A percentile compares a stretch with the other conserved stretches of the same genome.
phyloP scores from a whole-genome alignment of 352 stramenopile species.

The Pythium rhizo-oryzae region DNA sequence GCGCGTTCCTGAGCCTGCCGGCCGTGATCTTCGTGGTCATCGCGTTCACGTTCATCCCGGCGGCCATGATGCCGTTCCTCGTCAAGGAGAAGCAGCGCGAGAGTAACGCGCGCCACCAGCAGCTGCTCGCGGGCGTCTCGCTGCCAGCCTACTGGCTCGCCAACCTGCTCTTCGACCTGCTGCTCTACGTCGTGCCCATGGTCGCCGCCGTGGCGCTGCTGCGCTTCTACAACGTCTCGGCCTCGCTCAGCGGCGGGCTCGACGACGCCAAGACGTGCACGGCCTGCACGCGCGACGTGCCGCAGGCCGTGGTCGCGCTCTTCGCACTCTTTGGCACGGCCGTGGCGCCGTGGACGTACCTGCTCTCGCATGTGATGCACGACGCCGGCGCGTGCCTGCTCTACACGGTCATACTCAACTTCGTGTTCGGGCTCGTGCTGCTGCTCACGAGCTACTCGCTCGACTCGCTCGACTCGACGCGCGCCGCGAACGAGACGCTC shows the following conservation, averaged over 20 bases:
- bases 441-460: slow-evolving; percentile 68
- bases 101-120: slow-evolving; percentile 96
- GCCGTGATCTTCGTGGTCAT: slow-evolving; percentile 90
- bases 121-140: slow-evolving; percentile 94
- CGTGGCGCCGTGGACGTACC: slow-evolving; percentile 65
- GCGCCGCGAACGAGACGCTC: slow-evolving; percentile 43
- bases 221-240: slow-evolving; percentile 50
- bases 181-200: slow-evolving; percentile 90
- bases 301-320: slow-evolving; percentile 48
- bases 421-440: slow-evolving; percentile 61
- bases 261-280: slow-evolving; percentile 33
- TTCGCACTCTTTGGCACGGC: slow-evolving; percentile 68
- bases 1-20: slow-evolving; percentile 68
- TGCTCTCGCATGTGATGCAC: slow-evolving; percentile 66
- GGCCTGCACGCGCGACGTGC: slow-evolving; percentile 44
- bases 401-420: slow-evolving; percentile 78
- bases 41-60: slow-evolving; percentile 93
- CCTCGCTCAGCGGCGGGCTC: slow-evolving; percentile 42
- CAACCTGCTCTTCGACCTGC: slow-evolving; percentile 93
- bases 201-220: slow-evolving; percentile 52
- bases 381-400: slow-evolving; percentile 55
- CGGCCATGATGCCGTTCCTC: slow-evolving; percentile 94
- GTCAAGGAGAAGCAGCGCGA: slow-evolving; percentile 95
- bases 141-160: slow-evolving; percentile 96
- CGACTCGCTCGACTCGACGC: slow-evolving; percentile 48